Conservation (phyloP, 2,329 filamentous ascomycete genomes). For the Fusarium incarnatum region DNA sequence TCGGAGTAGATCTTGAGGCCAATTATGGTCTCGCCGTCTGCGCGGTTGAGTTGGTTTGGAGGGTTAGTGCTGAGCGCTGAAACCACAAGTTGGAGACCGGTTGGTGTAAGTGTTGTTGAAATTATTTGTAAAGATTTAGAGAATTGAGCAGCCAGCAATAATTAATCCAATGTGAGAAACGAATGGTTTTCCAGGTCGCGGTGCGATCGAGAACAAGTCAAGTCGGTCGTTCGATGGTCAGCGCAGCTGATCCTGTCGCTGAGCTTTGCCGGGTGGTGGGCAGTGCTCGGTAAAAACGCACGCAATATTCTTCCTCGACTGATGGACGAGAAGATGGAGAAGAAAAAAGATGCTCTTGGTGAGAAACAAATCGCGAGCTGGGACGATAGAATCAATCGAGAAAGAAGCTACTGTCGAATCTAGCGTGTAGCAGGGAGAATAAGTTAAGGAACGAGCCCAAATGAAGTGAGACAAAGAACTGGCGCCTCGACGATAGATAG, state of each 20-base stretch:
- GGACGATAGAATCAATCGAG: slow-evolving; percentile 35
- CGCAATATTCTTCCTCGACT: slow-evolving; percentile 11
- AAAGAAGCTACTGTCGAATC: slow-evolving; percentile 41
- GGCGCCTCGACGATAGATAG: slow-evolving; percentile 46
- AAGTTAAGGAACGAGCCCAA: slow-evolving; percentile 45
- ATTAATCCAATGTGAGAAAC: slow-evolving; percentile 32
- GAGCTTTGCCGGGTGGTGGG: slow-evolving; percentile 30
- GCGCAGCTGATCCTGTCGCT: slow-evolving; percentile 48
- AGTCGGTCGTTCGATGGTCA: slow-evolving; percentile 45
- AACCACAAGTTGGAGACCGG: slow-evolving; percentile 35
- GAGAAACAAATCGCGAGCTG: slow-evolving; percentile 19
- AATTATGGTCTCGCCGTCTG: slow-evolving; percentile 12
- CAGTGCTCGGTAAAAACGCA: slow-evolving; percentile 32
- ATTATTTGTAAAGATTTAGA: slow-evolving; percentile 39
- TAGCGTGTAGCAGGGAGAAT: slow-evolving; percentile 44
- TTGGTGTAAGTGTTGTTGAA: slow-evolving; percentile 37
- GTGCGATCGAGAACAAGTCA: slow-evolving; percentile 38
- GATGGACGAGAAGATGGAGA: slow-evolving; percentile 14
- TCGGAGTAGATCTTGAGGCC: slow-evolving; percentile 1
- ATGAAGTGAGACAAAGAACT: slow-evolving; percentile 50
- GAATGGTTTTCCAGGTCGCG: slow-evolving; percentile 39
- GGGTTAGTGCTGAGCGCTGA: slow-evolving; percentile 15
- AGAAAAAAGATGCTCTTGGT: slow-evolving; percentile 12
- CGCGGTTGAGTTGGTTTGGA: slow-evolving; percentile 9
- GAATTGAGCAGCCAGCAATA: slow-evolving; percentile 19